These are phyloP conservation scores for Fusarium sp. DNA, from an alignment of 2,329 filamentous ascomycete species.

Conservation along the genomic window DNA sequence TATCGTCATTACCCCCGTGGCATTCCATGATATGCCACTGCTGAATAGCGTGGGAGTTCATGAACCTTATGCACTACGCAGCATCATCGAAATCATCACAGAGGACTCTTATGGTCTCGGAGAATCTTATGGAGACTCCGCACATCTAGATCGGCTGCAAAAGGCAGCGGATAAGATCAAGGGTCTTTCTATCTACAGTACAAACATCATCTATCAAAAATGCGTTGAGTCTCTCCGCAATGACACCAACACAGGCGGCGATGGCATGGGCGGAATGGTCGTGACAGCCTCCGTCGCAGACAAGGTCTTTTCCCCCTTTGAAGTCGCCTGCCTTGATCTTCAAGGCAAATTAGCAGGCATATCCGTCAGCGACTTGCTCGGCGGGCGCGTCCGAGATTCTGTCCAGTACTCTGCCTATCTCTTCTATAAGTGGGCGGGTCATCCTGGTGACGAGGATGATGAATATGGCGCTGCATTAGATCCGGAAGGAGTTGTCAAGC, in stretches of 20 bases:
- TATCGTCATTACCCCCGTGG: conserved; percentile 56
- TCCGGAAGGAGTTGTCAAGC: conserved; percentile 49
- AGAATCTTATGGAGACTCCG: conserved; percentile 56
- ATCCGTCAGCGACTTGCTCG: conserved; percentile 54
- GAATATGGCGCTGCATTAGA: conserved; percentile 55
- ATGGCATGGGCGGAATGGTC: conserved; percentile 68
- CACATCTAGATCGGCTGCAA: conserved; percentile 51
- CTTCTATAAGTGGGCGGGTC: conserved; percentile 57
- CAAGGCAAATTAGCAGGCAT: conserved; percentile 55
- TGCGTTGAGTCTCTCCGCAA: conserved; percentile 80
- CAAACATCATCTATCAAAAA: conserved; percentile 84
- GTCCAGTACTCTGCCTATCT: conserved; percentile 58
- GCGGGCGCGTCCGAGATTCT: conserved; percentile 53
- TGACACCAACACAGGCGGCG: conserved; percentile 57
- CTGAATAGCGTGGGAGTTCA: conserved; percentile 58
- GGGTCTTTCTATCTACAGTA: conserved; percentile 62
- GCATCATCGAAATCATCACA: conserved; percentile 54
- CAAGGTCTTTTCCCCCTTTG: conserved; percentile 57
- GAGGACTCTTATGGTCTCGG: conserved; percentile 53
- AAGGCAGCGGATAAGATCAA: conserved; percentile 48
- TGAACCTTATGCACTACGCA: conserved; percentile 56
- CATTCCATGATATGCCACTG: conserved; percentile 58
- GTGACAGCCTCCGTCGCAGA: conserved; percentile 55
- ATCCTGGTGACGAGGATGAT: conserved; percentile 54
- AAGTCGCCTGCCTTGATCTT: conserved; percentile 56